These are phyloP conservation scores for Grammothele lineata DNA, from an alignment of 768 basidiomycete genomes.

Conservation along the genomic window DNA sequence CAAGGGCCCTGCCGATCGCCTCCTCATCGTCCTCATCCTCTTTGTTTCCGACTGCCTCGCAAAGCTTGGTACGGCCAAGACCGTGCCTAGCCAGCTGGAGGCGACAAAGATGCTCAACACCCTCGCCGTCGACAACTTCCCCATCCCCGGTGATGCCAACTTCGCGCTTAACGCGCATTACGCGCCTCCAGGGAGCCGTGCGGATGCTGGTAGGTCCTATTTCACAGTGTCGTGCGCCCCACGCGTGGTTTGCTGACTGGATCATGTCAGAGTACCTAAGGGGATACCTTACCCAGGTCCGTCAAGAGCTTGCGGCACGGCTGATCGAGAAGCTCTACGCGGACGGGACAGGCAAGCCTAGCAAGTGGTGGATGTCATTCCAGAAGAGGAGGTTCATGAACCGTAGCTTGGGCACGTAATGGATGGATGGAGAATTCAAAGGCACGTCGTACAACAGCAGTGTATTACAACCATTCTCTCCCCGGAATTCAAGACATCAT, in stretches of 20 bases:
- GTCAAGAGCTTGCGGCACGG: slow-evolving; percentile 87
- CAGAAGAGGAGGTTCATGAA: slow-evolving; percentile 97
- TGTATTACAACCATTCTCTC: slow-evolving; percentile 18
- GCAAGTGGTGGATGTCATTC: slow-evolving; percentile 99
- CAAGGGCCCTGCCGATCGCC: slow-evolving; percentile 94
- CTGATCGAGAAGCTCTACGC: slow-evolving; percentile 87
- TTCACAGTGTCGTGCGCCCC: background rate
- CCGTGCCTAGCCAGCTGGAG: slow-evolving; percentile 72
- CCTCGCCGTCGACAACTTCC: slow-evolving; percentile 88
- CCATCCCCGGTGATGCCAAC: slow-evolving; percentile 93
- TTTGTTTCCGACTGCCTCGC: slow-evolving; percentile 96
- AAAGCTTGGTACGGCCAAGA: slow-evolving; percentile 73
- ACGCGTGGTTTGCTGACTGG: background rate
- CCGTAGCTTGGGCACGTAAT: slow-evolving; percentile 71
- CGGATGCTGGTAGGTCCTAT: slow-evolving; percentile 67
- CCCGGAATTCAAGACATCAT: slow-evolving; percentile 8
- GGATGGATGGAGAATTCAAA: slow-evolving; percentile 1
- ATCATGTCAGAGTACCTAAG: slow-evolving; percentile 70
- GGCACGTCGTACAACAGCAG: slow-evolving; percentile 20
- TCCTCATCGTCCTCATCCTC: slow-evolving; percentile 95
- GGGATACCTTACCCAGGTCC: slow-evolving; percentile 86
- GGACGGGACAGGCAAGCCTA: slow-evolving; percentile 90
- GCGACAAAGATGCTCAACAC: slow-evolving; percentile 88
- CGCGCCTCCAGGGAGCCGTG: slow-evolving; percentile 67
- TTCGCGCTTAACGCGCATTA: slow-evolving; percentile 94